Percentiles rank a stretch among this genome's conserved stretches.
phyloP scores from a whole-genome alignment of 257 asterid species.

The Solanum chaucha region DNA sequence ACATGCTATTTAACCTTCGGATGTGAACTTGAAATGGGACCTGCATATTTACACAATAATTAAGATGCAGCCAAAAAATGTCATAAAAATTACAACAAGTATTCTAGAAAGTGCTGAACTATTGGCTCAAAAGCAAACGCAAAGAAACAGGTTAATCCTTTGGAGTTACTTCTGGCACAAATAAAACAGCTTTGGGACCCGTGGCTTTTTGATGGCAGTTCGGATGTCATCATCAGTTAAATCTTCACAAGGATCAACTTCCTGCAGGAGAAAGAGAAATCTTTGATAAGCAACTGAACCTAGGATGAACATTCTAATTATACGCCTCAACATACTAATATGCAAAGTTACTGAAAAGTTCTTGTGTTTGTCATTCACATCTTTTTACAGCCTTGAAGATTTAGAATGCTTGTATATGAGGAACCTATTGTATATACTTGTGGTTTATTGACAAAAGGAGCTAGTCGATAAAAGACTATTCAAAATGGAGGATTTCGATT shows the following conservation, averaged over 20 bases:
- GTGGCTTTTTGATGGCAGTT: slow-evolving; percentile 56
- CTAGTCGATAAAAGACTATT: too few species aligned
- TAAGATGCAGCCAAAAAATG: background rate
- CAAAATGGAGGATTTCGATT: too few species aligned
- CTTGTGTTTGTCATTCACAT: too few species aligned
- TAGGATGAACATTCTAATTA: background rate
- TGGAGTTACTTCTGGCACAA: slow-evolving; percentile 77
- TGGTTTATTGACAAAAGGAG: too few species aligned
- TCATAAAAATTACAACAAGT: background rate
- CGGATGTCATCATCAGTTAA: slow-evolving; percentile 74
- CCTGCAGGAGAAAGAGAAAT: slow-evolving; percentile 39
- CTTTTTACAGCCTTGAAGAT: too few species aligned
- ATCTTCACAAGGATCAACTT: slow-evolving; percentile 88
- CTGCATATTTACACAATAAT: slow-evolving; percentile 22
- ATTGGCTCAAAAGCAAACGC: background rate
- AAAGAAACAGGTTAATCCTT: background rate
- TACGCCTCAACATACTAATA: background rate
- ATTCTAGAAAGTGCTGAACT: background rate
- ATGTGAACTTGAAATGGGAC: slow-evolving; percentile 93
- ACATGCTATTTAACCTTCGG: slow-evolving; percentile 73
- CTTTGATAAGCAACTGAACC: background rate
- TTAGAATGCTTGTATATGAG: too few species aligned
- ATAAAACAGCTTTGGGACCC: slow-evolving; percentile 74
- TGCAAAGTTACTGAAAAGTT: background rate
- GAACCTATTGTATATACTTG: too few species aligned